Conservation (phyloP, 1,284 basidiomycete genomes). For the Leccinum laetum region DNA sequence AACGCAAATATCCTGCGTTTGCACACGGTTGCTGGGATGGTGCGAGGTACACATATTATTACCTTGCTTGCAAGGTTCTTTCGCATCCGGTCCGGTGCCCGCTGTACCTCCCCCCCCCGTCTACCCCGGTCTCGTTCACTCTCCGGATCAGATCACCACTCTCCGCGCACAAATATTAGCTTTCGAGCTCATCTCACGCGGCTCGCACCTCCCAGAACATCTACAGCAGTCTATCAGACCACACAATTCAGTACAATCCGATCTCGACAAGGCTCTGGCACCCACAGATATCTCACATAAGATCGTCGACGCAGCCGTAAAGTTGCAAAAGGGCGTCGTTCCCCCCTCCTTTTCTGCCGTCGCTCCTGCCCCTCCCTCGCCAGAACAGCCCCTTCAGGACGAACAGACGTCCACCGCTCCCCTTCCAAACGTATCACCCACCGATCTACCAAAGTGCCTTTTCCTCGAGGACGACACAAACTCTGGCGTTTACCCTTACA, state of each 20-base stretch:
- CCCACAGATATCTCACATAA: conserved; percentile 59
- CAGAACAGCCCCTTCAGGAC: background rate
- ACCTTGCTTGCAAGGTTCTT: too few relatives aligned
- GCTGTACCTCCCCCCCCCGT: conserved; percentile 28
- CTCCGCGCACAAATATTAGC: conserved; percentile 90
- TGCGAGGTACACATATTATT: too few relatives aligned
- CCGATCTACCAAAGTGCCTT: conserved; percentile 45
- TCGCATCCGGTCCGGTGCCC: conserved; percentile 30
- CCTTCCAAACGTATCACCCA: background rate
- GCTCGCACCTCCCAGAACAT: conserved; percentile 78
- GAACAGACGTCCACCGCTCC: background rate
- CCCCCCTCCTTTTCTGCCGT: background rate
- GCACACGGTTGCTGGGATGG: too few relatives aligned
- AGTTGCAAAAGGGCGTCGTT: conserved; percentile 62
- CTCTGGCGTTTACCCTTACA: conserved; percentile 93
- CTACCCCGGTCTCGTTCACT: conserved; percentile 80
- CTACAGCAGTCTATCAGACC: conserved; percentile 79
- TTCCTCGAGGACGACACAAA: conserved; percentile 80
- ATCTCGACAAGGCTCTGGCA: conserved; percentile 65
- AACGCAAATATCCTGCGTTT: too few relatives aligned
- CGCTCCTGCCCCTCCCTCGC: background rate
- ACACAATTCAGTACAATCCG: conserved; percentile 52
- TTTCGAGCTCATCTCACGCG: conserved; percentile 82
- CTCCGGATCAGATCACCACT: conserved; percentile 75
- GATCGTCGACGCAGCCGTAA: conserved; percentile 78